Evolutionary conservation across 2,329 filamentous ascomycete genomes (phyloP).

Genomic region (Diplocarpon rosae): DNA sequence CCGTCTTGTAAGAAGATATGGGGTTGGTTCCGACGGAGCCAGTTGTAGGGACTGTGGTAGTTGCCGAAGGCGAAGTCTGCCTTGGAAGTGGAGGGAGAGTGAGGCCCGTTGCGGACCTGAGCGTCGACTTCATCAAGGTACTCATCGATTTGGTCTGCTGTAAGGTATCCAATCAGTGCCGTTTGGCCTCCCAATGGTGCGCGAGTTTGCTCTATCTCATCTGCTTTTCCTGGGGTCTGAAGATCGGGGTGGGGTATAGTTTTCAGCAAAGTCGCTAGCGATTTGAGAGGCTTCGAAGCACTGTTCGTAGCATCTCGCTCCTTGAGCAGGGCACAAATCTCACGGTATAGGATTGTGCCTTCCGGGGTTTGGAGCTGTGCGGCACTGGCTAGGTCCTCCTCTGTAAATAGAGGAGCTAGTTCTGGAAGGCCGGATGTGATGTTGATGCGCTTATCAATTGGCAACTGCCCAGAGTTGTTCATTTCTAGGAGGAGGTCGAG

Average conservation of each 20-base stretch:
- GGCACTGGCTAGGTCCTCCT: slow-evolving; percentile 18
- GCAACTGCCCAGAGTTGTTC: slow-evolving; percentile 73
- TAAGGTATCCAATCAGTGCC: slow-evolving; percentile 55
- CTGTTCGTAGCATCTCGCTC: slow-evolving; percentile 14
- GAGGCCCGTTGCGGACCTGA: slow-evolving; percentile 27
- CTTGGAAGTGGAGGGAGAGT: slow-evolving; percentile 28
- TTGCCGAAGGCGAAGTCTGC: slow-evolving; percentile 55
- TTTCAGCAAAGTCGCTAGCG: slow-evolving; percentile 21
- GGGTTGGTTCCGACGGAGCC: slow-evolving; percentile 77
- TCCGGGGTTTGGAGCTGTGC: slow-evolving; percentile 18
- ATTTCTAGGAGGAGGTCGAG: slow-evolving; percentile 83
- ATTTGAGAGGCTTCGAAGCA: slow-evolving; percentile 17
- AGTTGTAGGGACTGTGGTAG: slow-evolving; percentile 88
- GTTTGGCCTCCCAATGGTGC: slow-evolving; percentile 36
- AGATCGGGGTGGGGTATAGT: slow-evolving; percentile 19
- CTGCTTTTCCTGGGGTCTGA: slow-evolving; percentile 17
- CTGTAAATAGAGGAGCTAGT: slow-evolving; percentile 19
- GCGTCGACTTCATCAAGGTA: slow-evolving; percentile 51
- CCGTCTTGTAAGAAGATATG: slow-evolving; percentile 66
- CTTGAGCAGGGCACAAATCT: slow-evolving; percentile 20
- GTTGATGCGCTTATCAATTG: slow-evolving; percentile 63
- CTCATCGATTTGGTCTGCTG: slow-evolving; percentile 60
- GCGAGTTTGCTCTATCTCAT: slow-evolving; percentile 28
- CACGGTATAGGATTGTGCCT: slow-evolving; percentile 21
- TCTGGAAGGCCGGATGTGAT: slow-evolving; percentile 34